Conservation (phyloP, 2,329 filamentous ascomycete species). For the Diplocarpon mali region DNA sequence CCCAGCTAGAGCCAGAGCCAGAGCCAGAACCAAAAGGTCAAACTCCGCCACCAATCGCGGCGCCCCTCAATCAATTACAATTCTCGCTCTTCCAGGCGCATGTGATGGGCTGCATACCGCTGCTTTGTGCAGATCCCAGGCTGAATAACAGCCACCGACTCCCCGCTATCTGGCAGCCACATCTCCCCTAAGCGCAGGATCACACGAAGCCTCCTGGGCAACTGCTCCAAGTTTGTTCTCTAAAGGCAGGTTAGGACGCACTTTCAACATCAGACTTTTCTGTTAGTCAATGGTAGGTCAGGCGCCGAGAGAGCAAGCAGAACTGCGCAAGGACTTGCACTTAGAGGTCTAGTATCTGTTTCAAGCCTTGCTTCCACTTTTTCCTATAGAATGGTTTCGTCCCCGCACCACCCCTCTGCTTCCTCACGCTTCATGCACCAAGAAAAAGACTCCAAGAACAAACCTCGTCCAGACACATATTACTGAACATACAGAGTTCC, state of each 20-base stretch:
- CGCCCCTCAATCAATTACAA: no score
- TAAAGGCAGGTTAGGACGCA: constrained; percentile 20
- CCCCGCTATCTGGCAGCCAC: not conserved
- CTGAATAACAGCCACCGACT: not conserved
- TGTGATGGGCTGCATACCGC: constrained; percentile 2
- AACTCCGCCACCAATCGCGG: no score
- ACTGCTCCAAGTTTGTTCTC: constrained; percentile 6
- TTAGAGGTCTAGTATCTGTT: constrained; percentile 14
- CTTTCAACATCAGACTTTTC: not conserved
- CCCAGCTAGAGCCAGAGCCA: no score
- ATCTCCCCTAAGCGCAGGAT: constrained; percentile 16
- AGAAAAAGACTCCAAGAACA: not conserved
- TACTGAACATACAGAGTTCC: not conserved
- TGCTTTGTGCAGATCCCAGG: not conserved
- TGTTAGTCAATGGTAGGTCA: constrained; percentile 14
- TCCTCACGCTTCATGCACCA: no score
- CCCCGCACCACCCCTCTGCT: not conserved
- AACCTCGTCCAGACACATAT: not conserved
- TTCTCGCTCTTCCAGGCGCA: not conserved
- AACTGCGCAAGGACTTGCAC: constrained; percentile 15
- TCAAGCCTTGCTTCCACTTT: constrained; percentile 1
- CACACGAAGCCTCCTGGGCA: constrained; percentile 9
- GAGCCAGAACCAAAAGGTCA: no score
- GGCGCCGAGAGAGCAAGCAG: constrained; percentile 8
- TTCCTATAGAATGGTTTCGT: not conserved